phyloP scores from a whole-genome alignment of 257 asterid genomes.

The Gynochthodes officinalis region DNA sequence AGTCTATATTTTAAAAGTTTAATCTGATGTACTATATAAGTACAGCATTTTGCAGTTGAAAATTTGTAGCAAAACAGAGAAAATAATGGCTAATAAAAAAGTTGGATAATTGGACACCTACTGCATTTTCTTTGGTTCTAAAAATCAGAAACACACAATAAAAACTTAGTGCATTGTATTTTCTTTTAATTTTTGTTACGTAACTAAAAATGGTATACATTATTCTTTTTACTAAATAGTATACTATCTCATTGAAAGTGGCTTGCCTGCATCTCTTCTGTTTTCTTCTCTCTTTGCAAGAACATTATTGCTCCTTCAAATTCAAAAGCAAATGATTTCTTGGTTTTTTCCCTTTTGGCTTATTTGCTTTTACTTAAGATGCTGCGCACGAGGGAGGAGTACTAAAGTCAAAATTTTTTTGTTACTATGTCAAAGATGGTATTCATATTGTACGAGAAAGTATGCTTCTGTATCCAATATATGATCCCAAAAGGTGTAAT shows the following conservation, averaged over 20 bases:
- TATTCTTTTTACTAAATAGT: not conserved
- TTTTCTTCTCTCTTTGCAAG: not conserved
- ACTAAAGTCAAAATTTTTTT: slow-evolving; percentile 1
- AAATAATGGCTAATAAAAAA: not conserved
- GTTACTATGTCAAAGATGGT: not conserved
- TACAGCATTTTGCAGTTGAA: not conserved
- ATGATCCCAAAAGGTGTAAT: not conserved
- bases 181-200: too few relatives aligned
- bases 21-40: not conserved
- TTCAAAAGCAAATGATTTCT: not conserved
- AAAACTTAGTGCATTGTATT: too few relatives aligned
- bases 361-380: slow-evolving; percentile 3
- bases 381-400: not conserved
- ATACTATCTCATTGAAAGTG: slow-evolving; percentile 6
- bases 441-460: not conserved
- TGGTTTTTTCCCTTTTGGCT: slow-evolving; percentile 7
- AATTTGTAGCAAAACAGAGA: not conserved
- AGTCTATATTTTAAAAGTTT: too few relatives aligned
- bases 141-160: too few relatives aligned
- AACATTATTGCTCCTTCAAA: not conserved
- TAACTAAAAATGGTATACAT: too few relatives aligned
- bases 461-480: not conserved
- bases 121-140: too few relatives aligned
- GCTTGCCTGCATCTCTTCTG: not conserved
- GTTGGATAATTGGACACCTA: not conserved